These are phyloP conservation scores for Boletus subcaerulescens DNA, from an alignment of 768 basidiomycete species.

Conservation along the genomic window DNA sequence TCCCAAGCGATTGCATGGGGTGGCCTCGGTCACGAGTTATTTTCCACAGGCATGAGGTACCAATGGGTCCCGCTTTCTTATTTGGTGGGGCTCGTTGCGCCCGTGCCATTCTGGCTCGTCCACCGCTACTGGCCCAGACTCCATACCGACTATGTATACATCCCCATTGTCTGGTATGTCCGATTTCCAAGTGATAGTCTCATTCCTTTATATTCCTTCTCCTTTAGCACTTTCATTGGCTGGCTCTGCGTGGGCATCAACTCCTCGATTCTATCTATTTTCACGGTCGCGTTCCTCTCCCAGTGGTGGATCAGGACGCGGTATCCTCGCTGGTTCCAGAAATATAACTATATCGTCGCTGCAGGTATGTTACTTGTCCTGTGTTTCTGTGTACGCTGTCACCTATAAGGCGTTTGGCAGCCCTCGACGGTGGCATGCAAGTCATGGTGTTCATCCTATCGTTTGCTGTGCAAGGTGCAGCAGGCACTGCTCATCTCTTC, in stretches of 20 bases:
- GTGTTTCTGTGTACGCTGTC: too few relatives aligned
- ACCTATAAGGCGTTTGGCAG: conserved; percentile 7
- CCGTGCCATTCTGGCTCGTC: conserved; percentile 41
- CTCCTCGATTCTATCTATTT: conserved; percentile 18
- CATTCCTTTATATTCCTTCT: conserved; percentile 2
- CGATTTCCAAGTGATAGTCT: neutral
- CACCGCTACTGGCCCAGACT: conserved; percentile 35
- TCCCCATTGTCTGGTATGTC: conserved; percentile 28
- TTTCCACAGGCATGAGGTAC: conserved; percentile 28
- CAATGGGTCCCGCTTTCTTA: conserved; percentile 41
- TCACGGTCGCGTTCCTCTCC: conserved; percentile 29
- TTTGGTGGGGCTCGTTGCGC: conserved; percentile 31
- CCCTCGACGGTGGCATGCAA: conserved; percentile 40
- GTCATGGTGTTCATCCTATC: conserved; percentile 56
- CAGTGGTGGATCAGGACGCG: conserved; percentile 40
- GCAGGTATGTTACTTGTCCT: conserved; percentile 38
- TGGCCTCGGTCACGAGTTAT: conserved; percentile 35
- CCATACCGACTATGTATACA: conserved; percentile 27
- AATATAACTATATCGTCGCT: conserved; percentile 35
- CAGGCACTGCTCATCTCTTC: conserved; percentile 47
- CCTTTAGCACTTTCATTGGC: conserved; percentile 17
- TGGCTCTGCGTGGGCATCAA: conserved; percentile 27
- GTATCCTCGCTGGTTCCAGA: conserved; percentile 35
- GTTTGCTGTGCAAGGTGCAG: conserved; percentile 49
- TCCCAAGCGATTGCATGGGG: conserved; percentile 39